These are phyloP conservation scores for Lathyrus oleraceus DNA, from an alignment of 306 rosid species.

Conservation along the genomic window DNA sequence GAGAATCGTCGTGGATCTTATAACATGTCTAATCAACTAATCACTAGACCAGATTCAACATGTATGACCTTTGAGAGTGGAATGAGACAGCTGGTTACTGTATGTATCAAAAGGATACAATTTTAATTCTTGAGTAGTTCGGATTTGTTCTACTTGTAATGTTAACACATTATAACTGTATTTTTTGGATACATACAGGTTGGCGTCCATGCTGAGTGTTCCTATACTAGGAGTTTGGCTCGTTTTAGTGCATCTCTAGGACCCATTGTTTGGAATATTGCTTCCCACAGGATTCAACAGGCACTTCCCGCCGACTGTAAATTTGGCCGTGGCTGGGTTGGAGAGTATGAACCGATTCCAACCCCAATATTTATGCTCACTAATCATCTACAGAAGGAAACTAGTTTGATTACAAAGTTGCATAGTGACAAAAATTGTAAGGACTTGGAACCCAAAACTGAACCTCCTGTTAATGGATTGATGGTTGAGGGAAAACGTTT, in stretches of 20 bases:
- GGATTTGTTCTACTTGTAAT: conserved; percentile 15
- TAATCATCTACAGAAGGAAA: conserved; percentile 48
- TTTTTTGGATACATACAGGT: conserved; percentile 56
- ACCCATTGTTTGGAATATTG: conserved; percentile 87
- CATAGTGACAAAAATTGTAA: conserved; percentile 45
- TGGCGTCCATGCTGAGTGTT: conserved; percentile 93
- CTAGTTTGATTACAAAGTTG: conserved; percentile 45
- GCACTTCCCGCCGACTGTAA: conserved; percentile 78
- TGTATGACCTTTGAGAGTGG: conserved; percentile 80
- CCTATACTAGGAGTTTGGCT: conserved; percentile 95
- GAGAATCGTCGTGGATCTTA: conserved; percentile 82
- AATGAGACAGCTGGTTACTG: conserved; percentile 88
- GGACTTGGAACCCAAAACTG: conserved; percentile 46
- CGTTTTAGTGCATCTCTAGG: conserved; percentile 92
- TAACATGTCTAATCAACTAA: conserved; percentile 58
- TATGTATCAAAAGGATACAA: conserved; percentile 46
- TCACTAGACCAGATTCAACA: conserved; percentile 65
- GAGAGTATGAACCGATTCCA: conserved; percentile 93
- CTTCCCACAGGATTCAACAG: conserved; percentile 85
- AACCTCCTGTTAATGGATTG: conserved; percentile 45
- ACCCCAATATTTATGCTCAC: conserved; percentile 67
- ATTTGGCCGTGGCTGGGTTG: conserved; percentile 98
- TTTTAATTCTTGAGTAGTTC: conserved; percentile 28
- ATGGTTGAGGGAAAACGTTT: conserved; percentile 49
- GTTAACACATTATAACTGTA: conserved; percentile 17